Evolutionary conservation across 257 asterid species (phyloP), one percentile per base, ranked within the genome.

Genomic region (Solanum verrucosum): DNA sequence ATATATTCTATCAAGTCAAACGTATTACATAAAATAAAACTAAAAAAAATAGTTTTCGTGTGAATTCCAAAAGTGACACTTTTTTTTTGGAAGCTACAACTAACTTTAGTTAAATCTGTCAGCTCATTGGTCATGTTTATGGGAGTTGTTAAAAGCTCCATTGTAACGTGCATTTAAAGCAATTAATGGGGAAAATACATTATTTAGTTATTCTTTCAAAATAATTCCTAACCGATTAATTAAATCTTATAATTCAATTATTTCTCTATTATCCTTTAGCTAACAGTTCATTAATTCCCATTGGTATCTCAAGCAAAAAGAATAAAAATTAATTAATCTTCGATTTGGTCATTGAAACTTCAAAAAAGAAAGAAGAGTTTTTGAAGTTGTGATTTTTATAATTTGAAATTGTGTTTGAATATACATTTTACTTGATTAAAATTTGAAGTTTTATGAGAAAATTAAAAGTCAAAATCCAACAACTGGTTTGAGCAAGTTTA

Each of bases 1-100:
- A 46, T 0, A 40, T 40, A 40, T 38, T 12, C 12, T 14, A 0
- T 46, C 1, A 13, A 13, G 6, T 44, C 2, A 44, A 12, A 4
- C 0, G 18, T 46, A 13, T 46, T 6, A 1, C 18, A 4, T 46
- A 15, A 49, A 1, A 49, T 5, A 49, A 0, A 5, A 49, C 46
- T 15, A 49, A 5, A 15, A 2, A 2, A 5, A 49, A 16, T 49
- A 49, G 20, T 15, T 15, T 46, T 46, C 21, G 2, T 0, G 2
- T 46, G 16, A 13, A 46, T 46, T 46, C 46, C 1, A 40, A 9
- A 40, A 46, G 18, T 46, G 18, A 46, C 56, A 42, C 15, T 3
- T 44, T 10, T 12, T 74, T 29, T 74, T 37, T 37, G 83, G 31
- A 35, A 74, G 52, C 83, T 74, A 1, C 83, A 74, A 74, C 83